Conservation (phyloP, 805 yeast genomes). For the Wickerhamiella dianesei region DNA sequence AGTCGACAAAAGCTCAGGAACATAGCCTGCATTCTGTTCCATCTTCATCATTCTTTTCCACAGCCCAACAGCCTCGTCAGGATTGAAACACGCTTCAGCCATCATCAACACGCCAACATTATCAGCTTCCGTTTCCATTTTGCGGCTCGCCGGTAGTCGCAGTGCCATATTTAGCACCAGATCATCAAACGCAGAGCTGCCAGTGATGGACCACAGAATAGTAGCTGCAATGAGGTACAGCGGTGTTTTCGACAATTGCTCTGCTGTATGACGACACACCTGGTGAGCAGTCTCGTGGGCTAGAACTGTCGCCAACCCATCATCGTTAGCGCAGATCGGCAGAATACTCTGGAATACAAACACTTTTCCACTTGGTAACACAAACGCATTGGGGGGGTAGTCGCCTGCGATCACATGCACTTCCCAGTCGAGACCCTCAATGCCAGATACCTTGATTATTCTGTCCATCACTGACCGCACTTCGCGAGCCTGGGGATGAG, state of each 20-base stretch:
- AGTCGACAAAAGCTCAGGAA: conserved; percentile 62
- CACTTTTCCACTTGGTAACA: conserved; percentile 90
- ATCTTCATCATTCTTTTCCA: conserved; percentile 70
- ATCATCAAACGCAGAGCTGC: conserved; percentile 40
- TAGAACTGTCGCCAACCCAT: conserved; percentile 89
- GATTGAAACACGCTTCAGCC: conserved; percentile 80
- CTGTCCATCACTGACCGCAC: conserved; percentile 52
- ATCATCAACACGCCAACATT: conserved; percentile 83
- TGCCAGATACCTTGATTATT: conserved; percentile 33
- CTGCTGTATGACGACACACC: conserved; percentile 82
- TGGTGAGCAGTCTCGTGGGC: conserved; percentile 93
- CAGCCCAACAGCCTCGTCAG: conserved; percentile 54
- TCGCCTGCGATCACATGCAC: conserved; percentile 62
- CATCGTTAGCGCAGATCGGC: conserved; percentile 66
- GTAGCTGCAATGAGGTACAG: conserved; percentile 43
- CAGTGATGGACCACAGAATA: conserved; percentile 45
- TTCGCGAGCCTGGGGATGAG: conserved; percentile 43
- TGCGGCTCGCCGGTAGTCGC: conserved; percentile 75
- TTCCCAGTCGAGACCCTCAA: conserved; percentile 43
- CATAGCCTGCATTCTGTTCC: conserved; percentile 28
- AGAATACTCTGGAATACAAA: conserved; percentile 73
- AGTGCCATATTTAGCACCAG: conserved; percentile 42
- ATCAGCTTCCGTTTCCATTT: conserved; percentile 94
- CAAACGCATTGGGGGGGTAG: conserved; percentile 92
- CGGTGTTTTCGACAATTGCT: conserved; percentile 67